Evolutionary conservation across 306 rosid species (phyloP).

Genomic region (Chamaecrista fasciculata): DNA sequence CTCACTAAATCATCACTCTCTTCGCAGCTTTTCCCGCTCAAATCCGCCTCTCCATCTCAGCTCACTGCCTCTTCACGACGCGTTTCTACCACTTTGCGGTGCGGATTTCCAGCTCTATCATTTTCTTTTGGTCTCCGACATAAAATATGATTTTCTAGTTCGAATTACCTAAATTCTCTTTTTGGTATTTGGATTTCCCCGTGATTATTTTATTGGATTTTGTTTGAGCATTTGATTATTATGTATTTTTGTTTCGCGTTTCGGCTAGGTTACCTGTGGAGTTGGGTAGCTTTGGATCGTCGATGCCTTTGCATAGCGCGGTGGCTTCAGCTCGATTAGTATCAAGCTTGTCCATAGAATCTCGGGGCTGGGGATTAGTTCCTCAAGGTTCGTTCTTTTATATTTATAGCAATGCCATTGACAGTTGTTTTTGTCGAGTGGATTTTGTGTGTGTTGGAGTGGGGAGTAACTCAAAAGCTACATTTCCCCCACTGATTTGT

Average conservation of each 20-base stretch:
- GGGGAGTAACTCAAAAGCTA: neutral
- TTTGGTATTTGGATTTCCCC: neutral
- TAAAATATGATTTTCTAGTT: neutral
- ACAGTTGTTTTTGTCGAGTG: neutral
- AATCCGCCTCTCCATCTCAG: slow-evolving; percentile 27
- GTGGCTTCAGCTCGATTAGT: slow-evolving; percentile 59
- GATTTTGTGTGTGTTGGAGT: neutral
- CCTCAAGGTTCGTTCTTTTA: slow-evolving; percentile 54
- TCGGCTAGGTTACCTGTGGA: slow-evolving; percentile 48
- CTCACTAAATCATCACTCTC: slow-evolving; percentile 26
- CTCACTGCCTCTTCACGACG: slow-evolving; percentile 37
- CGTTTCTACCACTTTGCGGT: slow-evolving; percentile 44
- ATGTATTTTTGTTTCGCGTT: neutral
- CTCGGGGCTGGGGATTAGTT: slow-evolving; percentile 61
- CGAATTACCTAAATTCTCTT: neutral
- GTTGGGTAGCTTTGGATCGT: slow-evolving; percentile 47
- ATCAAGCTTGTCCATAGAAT: slow-evolving; percentile 51
- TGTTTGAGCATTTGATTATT: neutral
- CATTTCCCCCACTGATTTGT: neutral
- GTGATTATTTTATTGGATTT: neutral
- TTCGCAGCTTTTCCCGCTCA: slow-evolving; percentile 35
- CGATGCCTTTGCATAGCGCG: slow-evolving; percentile 60
- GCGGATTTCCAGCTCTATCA: neutral
- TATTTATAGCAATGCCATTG: neutral
- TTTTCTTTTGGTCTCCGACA: slow-evolving; percentile 1